Base-by-base conservation (phyloP, 352 stramenopile species). In the Phytophthora foliorum region DNA sequence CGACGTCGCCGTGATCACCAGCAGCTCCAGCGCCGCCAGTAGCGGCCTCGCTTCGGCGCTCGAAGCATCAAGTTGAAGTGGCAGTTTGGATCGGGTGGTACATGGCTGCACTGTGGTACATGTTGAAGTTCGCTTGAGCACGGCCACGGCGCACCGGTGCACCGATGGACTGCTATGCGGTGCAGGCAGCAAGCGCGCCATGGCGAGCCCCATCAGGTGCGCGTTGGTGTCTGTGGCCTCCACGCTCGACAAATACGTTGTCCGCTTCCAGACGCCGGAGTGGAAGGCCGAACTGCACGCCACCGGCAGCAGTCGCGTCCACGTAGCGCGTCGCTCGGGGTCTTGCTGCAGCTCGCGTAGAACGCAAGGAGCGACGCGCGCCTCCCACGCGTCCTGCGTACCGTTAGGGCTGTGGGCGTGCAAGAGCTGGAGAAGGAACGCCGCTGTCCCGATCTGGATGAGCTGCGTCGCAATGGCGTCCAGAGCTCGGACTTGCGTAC, bases 201-300 rank as follows among this genome's bases (percentile, higher is more conserved):
- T 74, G 9, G 80, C 83, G 1, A 72, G 42, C 13, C 69, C 75
- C 50, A 80, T 64, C 57, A 88, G 56, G 61, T 90, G 84, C 32
- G 72, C 76, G 29, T 92, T 92, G 21, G 71, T 88, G 42, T 84
- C 69, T 0, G 68, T 78, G 2, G 80, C 78, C 31, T 85, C 80
- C 2, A 73, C 38, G n/a, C 19, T 59, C 1, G 51, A 57, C 24
- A 86, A 42, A 49, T 78, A 81, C 52, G 29, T 68, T 4, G 76
- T 80, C 44, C 71, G 70, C 24, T 57, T 66, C 82, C 82, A 91
- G 10, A 88, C 56, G 16, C 56, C 59, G 11, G 72, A 64, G 52
- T 89, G 61, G 49, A 91, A 88, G 45, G 63, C 60, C 1, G 75
- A 64, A 0, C 80, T 74, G 50, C 86, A 82, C 0, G 78, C 80